Conservation (phyloP, 305 asterid genomes). For the Fraxinus ornus region DNA sequence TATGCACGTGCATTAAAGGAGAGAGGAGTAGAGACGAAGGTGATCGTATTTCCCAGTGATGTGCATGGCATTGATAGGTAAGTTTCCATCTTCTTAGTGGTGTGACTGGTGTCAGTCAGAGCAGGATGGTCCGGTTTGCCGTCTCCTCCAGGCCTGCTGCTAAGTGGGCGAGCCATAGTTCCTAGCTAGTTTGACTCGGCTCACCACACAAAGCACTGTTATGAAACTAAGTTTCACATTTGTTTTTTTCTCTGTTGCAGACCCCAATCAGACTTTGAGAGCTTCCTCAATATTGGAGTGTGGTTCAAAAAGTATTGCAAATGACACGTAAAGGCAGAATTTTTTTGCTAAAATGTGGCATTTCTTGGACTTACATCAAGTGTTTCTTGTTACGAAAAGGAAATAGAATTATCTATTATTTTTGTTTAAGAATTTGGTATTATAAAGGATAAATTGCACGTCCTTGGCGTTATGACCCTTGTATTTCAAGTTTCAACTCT, state of each 20-base stretch:
- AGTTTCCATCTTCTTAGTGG: background rate
- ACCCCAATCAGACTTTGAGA: slow-evolving; percentile 70
- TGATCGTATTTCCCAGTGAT: slow-evolving; percentile 68
- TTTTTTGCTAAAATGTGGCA: background rate
- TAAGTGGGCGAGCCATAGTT: background rate
- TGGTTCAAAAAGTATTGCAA: slow-evolving; percentile 75
- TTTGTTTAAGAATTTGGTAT: background rate
- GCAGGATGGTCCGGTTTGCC: background rate
- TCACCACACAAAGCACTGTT: background rate
- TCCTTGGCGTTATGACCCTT: background rate
- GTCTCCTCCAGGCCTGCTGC: background rate
- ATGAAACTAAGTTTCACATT: background rate
- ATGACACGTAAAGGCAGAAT: slow-evolving; percentile 20
- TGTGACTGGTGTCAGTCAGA: background rate
- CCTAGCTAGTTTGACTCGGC: background rate
- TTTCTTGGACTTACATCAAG: background rate
- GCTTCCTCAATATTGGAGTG: slow-evolving; percentile 68
- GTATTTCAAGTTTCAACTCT: background rate
- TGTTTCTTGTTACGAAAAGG: background rate
- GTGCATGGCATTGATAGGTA: slow-evolving; percentile 65
- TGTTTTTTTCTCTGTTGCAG: slow-evolving; percentile 37
- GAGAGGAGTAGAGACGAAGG: slow-evolving; percentile 62
- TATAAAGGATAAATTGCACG: background rate
- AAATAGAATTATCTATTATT: too few relatives aligned
- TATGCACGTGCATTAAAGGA: slow-evolving; percentile 76